Percentiles rank a stretch among this genome's conserved stretches.
phyloP scores from a whole-genome alignment of 805 yeast genomes.

The fission yeast (Schizosaccharomyces pombe) region DNA sequence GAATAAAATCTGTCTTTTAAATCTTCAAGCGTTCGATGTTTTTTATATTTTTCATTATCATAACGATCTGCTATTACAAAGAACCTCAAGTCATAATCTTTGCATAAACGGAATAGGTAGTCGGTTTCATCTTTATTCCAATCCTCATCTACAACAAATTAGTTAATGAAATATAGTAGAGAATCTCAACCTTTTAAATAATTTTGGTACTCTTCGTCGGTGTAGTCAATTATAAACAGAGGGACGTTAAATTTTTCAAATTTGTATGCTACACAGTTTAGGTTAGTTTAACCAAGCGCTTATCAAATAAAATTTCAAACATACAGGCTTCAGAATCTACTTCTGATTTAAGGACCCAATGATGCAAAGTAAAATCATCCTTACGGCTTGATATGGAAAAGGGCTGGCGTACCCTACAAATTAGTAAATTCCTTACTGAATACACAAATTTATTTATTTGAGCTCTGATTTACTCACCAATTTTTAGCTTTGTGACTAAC shows the following conservation, averaged over 20 bases:
- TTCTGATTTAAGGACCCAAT: slow-evolving; percentile 65
- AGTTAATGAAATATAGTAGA: not conserved
- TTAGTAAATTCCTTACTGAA: not conserved
- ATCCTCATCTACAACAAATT: slow-evolving; percentile 23
- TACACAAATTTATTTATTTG: no score
- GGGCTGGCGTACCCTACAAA: slow-evolving; percentile 22
- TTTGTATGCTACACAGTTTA: slow-evolving; percentile 25
- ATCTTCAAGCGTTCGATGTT: slow-evolving; percentile 41
- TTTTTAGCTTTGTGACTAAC: slow-evolving; percentile 46
- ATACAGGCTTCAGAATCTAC: not conserved
- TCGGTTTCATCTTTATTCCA: slow-evolving; percentile 66
- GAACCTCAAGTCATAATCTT: slow-evolving; percentile 42
- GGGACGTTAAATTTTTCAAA: slow-evolving; percentile 55
- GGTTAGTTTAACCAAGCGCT: not conserved
- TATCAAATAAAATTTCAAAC: not conserved
- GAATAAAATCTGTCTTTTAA: slow-evolving; percentile 60
- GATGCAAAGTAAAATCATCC: slow-evolving; percentile 33
- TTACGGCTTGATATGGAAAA: slow-evolving; percentile 34
- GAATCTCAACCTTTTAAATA: slow-evolving; percentile 7
- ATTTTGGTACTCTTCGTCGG: slow-evolving; percentile 33
- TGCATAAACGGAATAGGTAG: slow-evolving; percentile 44
- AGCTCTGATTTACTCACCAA: slow-evolving; percentile 26
- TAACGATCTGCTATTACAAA: slow-evolving; percentile 40
- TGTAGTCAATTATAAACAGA: slow-evolving; percentile 46
- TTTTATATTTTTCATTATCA: slow-evolving; percentile 14